Evolutionary conservation across 805 yeast species (phyloP).

Genomic region (Lipomyces yamanashiensis): DNA sequence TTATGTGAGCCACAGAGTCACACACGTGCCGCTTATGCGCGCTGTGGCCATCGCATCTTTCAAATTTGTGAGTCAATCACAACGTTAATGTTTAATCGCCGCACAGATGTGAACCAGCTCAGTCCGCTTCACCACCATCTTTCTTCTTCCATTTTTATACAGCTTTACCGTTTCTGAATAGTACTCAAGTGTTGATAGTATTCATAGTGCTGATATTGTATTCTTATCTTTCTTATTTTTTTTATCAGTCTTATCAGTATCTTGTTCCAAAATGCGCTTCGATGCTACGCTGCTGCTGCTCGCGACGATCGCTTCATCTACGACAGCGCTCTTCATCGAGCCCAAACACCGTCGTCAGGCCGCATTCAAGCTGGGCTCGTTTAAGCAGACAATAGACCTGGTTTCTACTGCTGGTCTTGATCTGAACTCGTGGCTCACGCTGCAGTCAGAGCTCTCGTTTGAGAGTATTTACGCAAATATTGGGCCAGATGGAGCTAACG

Average conservation of each 20-base stretch:
- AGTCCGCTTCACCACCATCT: too few species aligned
- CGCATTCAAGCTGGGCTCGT: not conserved
- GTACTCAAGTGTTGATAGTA: too few species aligned
- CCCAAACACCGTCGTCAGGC: conserved; percentile 9
- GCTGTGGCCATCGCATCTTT: too few species aligned
- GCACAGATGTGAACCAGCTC: too few species aligned
- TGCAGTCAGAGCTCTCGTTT: conserved; percentile 53
- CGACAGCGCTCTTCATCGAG: conserved; percentile 15
- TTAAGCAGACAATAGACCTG: conserved; percentile 2
- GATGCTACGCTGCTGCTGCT: conserved; percentile 14
- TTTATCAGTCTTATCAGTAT: not conserved
- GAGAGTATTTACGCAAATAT: conserved; percentile 57
- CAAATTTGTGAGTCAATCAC: too few species aligned
- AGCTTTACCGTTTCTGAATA: too few species aligned
- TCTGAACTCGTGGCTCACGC: conserved; percentile 56
- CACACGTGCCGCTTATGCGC: too few species aligned
- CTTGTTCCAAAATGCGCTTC: conserved; percentile 14
- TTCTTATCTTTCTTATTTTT: not conserved
- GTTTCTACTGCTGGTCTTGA: conserved; percentile 36
- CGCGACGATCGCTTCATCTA: conserved; percentile 14
- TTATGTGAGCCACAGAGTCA: too few species aligned
- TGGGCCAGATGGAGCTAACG: conserved; percentile 53
- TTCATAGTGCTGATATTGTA: too few species aligned
- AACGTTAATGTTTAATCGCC: too few species aligned
- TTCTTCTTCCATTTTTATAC: too few species aligned